Base-by-base conservation (phyloP, 805 yeast genomes). In the Kregervanrija delftensis region DNA sequence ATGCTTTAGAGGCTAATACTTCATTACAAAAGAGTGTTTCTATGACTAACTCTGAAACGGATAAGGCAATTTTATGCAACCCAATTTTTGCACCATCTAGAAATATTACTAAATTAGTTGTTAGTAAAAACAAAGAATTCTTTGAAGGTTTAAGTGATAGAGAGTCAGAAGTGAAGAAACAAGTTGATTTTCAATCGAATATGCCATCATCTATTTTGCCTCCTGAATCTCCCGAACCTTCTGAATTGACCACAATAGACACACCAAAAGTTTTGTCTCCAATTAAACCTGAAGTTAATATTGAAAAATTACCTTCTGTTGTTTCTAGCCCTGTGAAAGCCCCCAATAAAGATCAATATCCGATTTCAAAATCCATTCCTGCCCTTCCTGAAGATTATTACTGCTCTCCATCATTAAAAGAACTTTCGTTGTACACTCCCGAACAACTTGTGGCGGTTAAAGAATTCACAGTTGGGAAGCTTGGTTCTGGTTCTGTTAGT, bases 401-500 rank as follows among this genome's bases (percentile, higher is more conserved):
- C 86, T 83, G 81, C 43, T 77, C 86, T 5, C 99, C 99, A 13
- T 70, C 88, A 2, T 57, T 83, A 34, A 75, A 79, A 5, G 80
- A 80, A 40, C 67, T 93, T 42, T 72, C 75, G 44, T 64, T 70
- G 13, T 71, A 77, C 73, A 62, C 87, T 0, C 68, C 86, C 34
- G 65, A 78, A 9, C 83, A 87, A 49, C 72, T 88, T 41, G 78
- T 83, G 44, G 56, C 73, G 5, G 83, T 93, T 17, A 55, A 71
- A 13, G 71, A 79, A 43, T 80, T 90, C 59, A 74, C 74, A 12
- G 78, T 93, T 48, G 99, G 98, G 5, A 81, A 93, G 51, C 74
- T 74, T 49, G 82, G 81, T 45, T 79, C 70, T 57, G 99, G 99
- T 39, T 69, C 77, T 43, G 74, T 93, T 40, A 83, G 81, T 57